These are phyloP conservation scores for Verticillium nubilum DNA, from an alignment of 2,329 filamentous ascomycete genomes.

Conservation along the genomic window DNA sequence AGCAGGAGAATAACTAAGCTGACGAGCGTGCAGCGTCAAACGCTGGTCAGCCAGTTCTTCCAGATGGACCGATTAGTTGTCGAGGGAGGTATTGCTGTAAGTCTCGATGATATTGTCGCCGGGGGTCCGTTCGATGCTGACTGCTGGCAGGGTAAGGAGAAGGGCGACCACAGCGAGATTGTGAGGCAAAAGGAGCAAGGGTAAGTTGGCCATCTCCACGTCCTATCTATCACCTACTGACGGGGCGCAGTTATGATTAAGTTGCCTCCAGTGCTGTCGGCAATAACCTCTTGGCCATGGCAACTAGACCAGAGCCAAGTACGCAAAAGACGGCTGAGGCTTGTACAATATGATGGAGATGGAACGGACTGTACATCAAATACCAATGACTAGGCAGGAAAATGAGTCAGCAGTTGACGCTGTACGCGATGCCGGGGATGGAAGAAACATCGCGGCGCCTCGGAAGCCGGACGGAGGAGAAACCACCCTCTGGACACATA, in stretches of 20 bases:
- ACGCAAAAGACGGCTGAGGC: not conserved
- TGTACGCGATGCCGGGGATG: not conserved
- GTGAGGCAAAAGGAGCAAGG: conserved; percentile 74
- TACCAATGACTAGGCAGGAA: not conserved
- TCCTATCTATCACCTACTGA: not conserved
- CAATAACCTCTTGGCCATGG: too few relatives aligned
- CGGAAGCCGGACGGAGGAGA: not conserved
- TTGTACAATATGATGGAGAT: not conserved
- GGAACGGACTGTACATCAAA: not conserved
- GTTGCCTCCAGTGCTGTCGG: not conserved
- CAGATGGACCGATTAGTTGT: conserved; percentile 88
- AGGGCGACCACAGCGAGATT: conserved; percentile 59
- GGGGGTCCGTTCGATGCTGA: conserved; percentile 8
- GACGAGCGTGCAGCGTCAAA: conserved; percentile 69
- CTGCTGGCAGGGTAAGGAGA: conserved; percentile 59
- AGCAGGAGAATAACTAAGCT: not conserved
- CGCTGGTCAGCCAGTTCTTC: conserved; percentile 90
- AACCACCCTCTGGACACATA: not conserved
- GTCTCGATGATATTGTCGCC: conserved; percentile 19
- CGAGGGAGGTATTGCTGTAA: conserved; percentile 75
- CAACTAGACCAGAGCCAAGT: not conserved
- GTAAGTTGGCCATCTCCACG: conserved; percentile 37
- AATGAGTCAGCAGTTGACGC: not conserved
- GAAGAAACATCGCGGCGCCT: not conserved
- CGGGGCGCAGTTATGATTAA: not conserved